These are phyloP conservation scores for Petunia axillaris DNA, from an alignment of 257 asterid species.

Conservation along the genomic window DNA sequence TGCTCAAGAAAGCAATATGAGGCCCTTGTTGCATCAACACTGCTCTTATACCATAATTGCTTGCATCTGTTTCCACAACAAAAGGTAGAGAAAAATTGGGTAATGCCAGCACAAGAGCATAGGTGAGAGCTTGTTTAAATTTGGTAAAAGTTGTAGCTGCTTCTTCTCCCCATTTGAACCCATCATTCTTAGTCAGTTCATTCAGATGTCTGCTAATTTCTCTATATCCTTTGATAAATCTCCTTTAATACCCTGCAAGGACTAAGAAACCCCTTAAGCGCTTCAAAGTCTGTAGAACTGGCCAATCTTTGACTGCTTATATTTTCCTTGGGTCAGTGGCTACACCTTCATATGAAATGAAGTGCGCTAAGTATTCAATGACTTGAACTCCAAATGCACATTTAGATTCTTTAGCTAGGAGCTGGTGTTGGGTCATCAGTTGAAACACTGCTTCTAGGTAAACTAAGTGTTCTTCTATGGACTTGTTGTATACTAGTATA, in stretches of 20 bases:
- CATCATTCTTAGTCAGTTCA: background rate
- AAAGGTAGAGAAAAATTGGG: background rate
- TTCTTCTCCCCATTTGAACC: background rate
- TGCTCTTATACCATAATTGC: too few relatives aligned
- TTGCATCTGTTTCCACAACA: too few relatives aligned
- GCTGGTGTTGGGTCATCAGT: background rate
- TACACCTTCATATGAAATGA: background rate
- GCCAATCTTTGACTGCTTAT: background rate
- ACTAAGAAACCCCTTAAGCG: background rate
- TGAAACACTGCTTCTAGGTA: background rate
- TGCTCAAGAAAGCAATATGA: too few relatives aligned
- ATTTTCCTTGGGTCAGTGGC: background rate
- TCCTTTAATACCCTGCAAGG: background rate
- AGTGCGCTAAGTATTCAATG: too few relatives aligned
- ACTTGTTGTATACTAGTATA: background rate
- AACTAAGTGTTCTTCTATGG: background rate
- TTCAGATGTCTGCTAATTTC: background rate
- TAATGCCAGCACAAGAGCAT: background rate
- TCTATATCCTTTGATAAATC: background rate
- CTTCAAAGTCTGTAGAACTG: background rate
- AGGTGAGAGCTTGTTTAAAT: background rate
- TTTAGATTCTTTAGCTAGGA: background rate
- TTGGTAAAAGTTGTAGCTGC: background rate
- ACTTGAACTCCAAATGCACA: background rate
- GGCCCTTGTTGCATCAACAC: too few relatives aligned